Evolutionary conservation across 352 stramenopile genomes (phyloP).

Genomic region (Phytopythium sindhum): DNA sequence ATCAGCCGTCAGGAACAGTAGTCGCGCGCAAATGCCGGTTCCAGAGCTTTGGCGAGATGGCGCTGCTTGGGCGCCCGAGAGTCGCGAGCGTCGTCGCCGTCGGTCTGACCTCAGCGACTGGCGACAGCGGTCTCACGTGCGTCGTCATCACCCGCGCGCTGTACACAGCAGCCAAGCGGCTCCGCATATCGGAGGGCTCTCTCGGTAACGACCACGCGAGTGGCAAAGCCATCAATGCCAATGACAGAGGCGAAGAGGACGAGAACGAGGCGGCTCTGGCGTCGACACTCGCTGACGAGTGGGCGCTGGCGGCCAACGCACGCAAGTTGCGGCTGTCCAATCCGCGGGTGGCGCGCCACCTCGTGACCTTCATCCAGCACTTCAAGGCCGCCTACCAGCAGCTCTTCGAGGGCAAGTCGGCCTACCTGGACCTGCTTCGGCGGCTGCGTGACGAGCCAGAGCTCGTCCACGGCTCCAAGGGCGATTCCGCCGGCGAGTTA

Average conservation of each 20-base stretch:
- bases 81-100: conserved; percentile 47
- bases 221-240: not conserved
- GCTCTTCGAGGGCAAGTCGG: conserved; percentile 71
- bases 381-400: conserved; percentile 77
- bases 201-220: not conserved
- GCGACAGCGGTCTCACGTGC: conserved; percentile 24
- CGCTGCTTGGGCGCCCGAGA: conserved; percentile 52
- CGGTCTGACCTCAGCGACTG: not conserved
- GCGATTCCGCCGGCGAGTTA: conserved; percentile 31
- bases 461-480: conserved; percentile 45
- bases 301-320: conserved; percentile 56
- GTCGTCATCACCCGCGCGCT: conserved; percentile 41
- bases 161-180: conserved; percentile 45
- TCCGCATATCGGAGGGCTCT: conserved; percentile 12
- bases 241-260: conserved; percentile 23
- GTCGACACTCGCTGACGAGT: conserved; percentile 69
- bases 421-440: conserved; percentile 70
- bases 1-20: conserved; percentile 14
- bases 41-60: conserved; percentile 81
- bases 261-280: conserved; percentile 52
- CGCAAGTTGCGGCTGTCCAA: conserved; percentile 66
- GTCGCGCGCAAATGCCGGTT: conserved; percentile 57
- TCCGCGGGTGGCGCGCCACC: conserved; percentile 54
- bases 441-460: conserved; percentile 55
- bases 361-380: conserved; percentile 72